These are phyloP conservation scores for Zizania palustris DNA, from an alignment of 202 grass and related monocot genomes.

Conservation along the genomic window DNA sequence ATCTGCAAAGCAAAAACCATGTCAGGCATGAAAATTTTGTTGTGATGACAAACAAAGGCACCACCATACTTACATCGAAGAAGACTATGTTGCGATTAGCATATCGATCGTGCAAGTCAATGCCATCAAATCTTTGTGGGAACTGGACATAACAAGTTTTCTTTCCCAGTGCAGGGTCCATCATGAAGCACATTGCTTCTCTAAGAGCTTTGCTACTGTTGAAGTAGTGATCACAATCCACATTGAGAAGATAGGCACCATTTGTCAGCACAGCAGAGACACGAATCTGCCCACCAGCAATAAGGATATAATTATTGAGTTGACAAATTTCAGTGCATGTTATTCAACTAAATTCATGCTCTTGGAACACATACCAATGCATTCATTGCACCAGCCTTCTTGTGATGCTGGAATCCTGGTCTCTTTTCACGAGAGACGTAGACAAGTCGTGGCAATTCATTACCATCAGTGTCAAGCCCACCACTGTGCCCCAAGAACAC, in stretches of 20 bases:
- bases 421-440: constrained; percentile 99
- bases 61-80: constrained; percentile 83
- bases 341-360: constrained; percentile 24
- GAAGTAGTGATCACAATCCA: constrained; percentile 99
- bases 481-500: constrained; percentile 96
- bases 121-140: constrained; percentile 99
- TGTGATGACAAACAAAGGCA: constrained; percentile 18
- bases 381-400: constrained; percentile 99
- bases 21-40: constrained; percentile 28
- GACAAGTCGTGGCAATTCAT: constrained; percentile 93
- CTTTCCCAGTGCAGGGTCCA: constrained; percentile 86
- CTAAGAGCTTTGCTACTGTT: constrained; percentile 99
- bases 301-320: constrained; percentile 32
- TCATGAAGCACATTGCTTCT: constrained; percentile 99
- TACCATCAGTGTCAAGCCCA: constrained; percentile 96
- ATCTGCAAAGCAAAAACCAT: constrained; percentile 65
- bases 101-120: constrained; percentile 96
- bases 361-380: constrained; percentile 65
- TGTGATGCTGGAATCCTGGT: constrained; percentile 98
- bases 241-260: constrained; percentile 97
- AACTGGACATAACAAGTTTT: constrained; percentile 99
- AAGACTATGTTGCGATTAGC: constrained; percentile 99
- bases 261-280: constrained; percentile 98
- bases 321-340: constrained; percentile 13
- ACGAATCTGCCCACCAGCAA: constrained; percentile 68